Percentiles rank a stretch among this genome's conserved stretches.
These are phyloP conservation scores for Adenanthera pavonina DNA, from an alignment of 306 rosid genomes.

Conservation along the genomic window DNA sequence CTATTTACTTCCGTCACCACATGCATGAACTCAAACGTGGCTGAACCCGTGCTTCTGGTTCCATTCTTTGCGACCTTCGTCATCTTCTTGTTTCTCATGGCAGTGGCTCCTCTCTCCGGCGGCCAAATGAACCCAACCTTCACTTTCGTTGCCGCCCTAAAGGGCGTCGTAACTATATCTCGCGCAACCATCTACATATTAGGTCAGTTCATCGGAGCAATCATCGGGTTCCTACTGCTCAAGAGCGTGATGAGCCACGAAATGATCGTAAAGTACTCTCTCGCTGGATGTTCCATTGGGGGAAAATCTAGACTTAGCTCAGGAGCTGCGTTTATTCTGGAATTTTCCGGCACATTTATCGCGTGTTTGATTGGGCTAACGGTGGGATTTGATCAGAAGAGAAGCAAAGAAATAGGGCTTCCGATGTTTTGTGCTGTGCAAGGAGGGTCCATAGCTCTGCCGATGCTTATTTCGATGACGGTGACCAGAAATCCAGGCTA, in stretches of 20 bases:
- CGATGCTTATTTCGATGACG: slow-evolving; percentile 46
- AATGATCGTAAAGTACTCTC: too few relatives aligned
- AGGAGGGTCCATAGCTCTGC: slow-evolving; percentile 62
- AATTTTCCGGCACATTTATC: slow-evolving; percentile 25
- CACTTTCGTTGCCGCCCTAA: slow-evolving; percentile 53
- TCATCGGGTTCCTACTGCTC: slow-evolving; percentile 2
- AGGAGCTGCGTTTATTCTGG: neutral
- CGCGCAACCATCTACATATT: slow-evolving; percentile 35
- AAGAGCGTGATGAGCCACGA: neutral
- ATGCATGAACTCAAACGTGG: slow-evolving; percentile 56
- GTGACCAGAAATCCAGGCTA: slow-evolving; percentile 58
- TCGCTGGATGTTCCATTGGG: too few relatives aligned
- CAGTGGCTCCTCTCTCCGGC: slow-evolving; percentile 62
- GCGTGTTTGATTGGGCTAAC: slow-evolving; percentile 14
- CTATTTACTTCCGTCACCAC: slow-evolving; percentile 57
- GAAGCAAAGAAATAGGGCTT: slow-evolving; percentile 33
- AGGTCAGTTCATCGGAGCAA: slow-evolving; percentile 13
- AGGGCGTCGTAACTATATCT: slow-evolving; percentile 44
- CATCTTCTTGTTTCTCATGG: slow-evolving; percentile 58
- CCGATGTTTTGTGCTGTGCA: slow-evolving; percentile 60
- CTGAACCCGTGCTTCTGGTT: too few relatives aligned
- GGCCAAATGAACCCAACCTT: slow-evolving; percentile 60
- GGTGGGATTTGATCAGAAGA: slow-evolving; percentile 12
- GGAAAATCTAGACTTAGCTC: too few relatives aligned
- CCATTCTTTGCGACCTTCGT: too few relatives aligned